A percentile compares a stretch with the other conserved stretches of the same genome.
Evolutionary conservation across 2,329 filamentous ascomycete species (phyloP).

Genomic region (Aspergillus flavus): DNA sequence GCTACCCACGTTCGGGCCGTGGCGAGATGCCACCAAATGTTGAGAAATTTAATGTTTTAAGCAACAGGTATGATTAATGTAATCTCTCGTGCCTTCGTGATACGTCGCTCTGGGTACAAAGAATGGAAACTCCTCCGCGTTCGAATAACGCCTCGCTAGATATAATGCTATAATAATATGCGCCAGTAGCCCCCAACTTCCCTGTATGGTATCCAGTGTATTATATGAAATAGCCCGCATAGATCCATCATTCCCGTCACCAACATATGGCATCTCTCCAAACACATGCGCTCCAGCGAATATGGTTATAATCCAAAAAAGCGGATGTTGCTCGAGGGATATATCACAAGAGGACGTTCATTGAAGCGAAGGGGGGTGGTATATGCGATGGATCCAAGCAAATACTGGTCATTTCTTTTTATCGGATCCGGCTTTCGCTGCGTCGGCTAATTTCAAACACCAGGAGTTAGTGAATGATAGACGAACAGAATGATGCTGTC

Average conservation of each 20-base stretch:
- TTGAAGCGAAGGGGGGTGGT: not conserved
- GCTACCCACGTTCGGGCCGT: not conserved
- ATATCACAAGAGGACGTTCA: not conserved
- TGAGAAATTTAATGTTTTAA: not conserved
- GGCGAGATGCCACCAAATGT: not conserved
- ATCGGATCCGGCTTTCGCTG: slow-evolving; percentile 24
- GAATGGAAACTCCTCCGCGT: slow-evolving; percentile 8
- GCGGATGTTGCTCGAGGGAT: not conserved
- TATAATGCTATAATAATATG: slow-evolving; percentile 18
- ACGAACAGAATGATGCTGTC: slow-evolving; percentile 31
- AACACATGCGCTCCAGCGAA: not conserved
- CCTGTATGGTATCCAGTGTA: slow-evolving; percentile 1
- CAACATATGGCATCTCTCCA: not conserved
- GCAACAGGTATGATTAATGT: not conserved
- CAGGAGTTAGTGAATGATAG: not conserved
- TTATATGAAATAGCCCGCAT: not conserved
- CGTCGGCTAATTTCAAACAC: not conserved
- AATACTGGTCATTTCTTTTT: slow-evolving; percentile 39
- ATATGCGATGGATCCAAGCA: not conserved
- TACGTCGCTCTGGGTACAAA: slow-evolving; percentile 1
- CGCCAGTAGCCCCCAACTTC: slow-evolving; percentile 12
- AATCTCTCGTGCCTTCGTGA: not conserved
- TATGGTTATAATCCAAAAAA: not conserved
- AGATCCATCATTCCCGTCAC: not conserved
- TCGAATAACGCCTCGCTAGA: slow-evolving; percentile 33